Evolutionary conservation across 306 rosid genomes (phyloP).

Genomic region (Nissolia schottii): DNA sequence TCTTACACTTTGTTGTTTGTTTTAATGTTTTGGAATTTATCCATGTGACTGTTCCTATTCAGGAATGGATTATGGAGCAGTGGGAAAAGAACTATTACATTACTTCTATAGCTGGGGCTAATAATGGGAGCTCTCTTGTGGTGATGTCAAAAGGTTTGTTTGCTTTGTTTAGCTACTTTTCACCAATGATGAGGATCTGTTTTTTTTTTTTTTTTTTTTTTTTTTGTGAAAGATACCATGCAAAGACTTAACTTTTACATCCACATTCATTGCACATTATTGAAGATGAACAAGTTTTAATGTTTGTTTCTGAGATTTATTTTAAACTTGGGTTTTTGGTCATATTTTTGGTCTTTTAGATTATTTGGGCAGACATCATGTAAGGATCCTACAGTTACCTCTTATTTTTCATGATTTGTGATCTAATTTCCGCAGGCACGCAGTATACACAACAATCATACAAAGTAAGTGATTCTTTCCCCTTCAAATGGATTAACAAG

Average conservation of each 20-base stretch:
- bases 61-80: conserved; percentile 54
- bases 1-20: neutral
- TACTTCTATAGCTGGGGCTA: conserved; percentile 65
- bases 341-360: neutral
- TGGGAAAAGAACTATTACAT: conserved; percentile 48
- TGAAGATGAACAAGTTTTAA: neutral
- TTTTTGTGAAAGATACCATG: neutral
- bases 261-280: too few species aligned
- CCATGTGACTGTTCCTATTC: neutral
- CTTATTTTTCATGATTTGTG: neutral
- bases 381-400: neutral
- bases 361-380: neutral
- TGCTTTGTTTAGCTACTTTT: neutral
- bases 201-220: too few species aligned
- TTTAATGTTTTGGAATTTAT: neutral
- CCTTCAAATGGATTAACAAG: conserved; percentile 97
- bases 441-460: conserved; percentile 94
- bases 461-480: conserved; percentile 97
- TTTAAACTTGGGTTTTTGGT: neutral
- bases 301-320: neutral
- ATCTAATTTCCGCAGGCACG: conserved; percentile 55
- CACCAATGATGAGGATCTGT: neutral
- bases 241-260: neutral
- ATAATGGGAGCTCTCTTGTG: conserved; percentile 42
- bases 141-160: conserved; percentile 46